Evolutionary conservation across 2,329 filamentous ascomycete species (phyloP).

Genomic region (Aspergillus niger): DNA sequence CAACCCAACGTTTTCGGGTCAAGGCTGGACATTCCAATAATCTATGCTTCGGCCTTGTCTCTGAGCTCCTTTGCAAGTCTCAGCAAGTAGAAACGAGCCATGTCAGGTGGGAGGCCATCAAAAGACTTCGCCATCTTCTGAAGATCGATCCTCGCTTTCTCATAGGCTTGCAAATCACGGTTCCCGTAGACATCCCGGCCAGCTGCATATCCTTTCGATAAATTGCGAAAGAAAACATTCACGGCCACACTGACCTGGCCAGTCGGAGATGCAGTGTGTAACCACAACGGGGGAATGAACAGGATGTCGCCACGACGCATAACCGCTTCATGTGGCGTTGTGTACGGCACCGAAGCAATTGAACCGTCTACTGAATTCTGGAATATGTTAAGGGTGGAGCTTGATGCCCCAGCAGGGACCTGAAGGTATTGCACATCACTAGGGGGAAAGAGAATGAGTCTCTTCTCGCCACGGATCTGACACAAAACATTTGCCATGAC

Average conservation of each 20-base stretch:
- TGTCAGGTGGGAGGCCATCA: slow-evolving; percentile 61
- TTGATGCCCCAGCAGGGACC: slow-evolving; percentile 76
- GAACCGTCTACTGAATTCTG: slow-evolving; percentile 43
- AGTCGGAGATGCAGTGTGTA: slow-evolving; percentile 63
- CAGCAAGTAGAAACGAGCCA: slow-evolving; percentile 73
- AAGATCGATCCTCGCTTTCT: slow-evolving; percentile 74
- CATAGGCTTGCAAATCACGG: slow-evolving; percentile 79
- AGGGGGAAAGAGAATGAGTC: slow-evolving; percentile 76
- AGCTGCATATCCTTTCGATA: slow-evolving; percentile 67
- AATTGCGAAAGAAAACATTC: slow-evolving; percentile 84
- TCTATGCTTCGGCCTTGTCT: slow-evolving; percentile 31
- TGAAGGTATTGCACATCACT: slow-evolving; percentile 68
- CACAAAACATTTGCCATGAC: slow-evolving; percentile 87
- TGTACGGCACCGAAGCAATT: slow-evolving; percentile 59
- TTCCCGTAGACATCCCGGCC: slow-evolving; percentile 89
- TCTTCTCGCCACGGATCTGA: slow-evolving; percentile 74
- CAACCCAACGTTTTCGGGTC: neutral
- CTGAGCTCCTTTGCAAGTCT: slow-evolving; percentile 70
- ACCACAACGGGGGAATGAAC: slow-evolving; percentile 81
- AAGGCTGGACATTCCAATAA: neutral
- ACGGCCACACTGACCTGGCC: slow-evolving; percentile 69
- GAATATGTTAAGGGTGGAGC: slow-evolving; percentile 75
- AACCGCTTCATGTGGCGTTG: slow-evolving; percentile 67
- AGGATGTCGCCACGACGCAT: slow-evolving; percentile 74
- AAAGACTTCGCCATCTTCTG: slow-evolving; percentile 58